A percentile compares a stretch with the other conserved stretches of the same genome.
Conservation (phyloP, 2,329 filamentous ascomycete species). For the Colletotrichum spaethianum region DNA sequence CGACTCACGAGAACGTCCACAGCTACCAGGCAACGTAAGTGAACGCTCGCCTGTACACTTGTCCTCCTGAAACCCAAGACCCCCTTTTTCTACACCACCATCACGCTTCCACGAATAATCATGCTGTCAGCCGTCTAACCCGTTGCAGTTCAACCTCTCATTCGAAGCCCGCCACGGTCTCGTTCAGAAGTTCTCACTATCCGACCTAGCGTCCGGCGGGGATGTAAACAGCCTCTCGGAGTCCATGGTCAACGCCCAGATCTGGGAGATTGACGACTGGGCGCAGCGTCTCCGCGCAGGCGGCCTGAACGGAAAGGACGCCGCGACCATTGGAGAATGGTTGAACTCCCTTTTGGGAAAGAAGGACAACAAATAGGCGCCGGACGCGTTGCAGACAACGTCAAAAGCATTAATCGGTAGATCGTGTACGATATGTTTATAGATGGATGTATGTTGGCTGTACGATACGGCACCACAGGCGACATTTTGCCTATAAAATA, state of each 20-base stretch:
- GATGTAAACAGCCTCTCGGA: slow-evolving; percentile 11
- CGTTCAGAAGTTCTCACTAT: slow-evolving; percentile 51
- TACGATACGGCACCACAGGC: neutral
- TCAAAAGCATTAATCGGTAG: neutral
- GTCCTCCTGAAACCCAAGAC: neutral
- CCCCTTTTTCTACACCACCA: no score
- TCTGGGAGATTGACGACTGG: slow-evolving; percentile 42
- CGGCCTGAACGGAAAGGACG: slow-evolving; percentile 12
- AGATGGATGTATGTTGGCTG: neutral
- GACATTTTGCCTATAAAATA: neutral
- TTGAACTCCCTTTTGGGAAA: slow-evolving; percentile 30
- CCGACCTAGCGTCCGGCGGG: slow-evolving; percentile 5
- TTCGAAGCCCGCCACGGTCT: slow-evolving; percentile 56
- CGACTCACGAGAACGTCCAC: slow-evolving; percentile 69
- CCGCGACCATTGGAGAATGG: slow-evolving; percentile 34
- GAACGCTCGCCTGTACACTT: neutral
- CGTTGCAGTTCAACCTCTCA: slow-evolving; percentile 45
- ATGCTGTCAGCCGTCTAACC: neutral
- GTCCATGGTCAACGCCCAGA: slow-evolving; percentile 23
- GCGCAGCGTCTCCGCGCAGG: slow-evolving; percentile 17
- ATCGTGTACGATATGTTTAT: slow-evolving; percentile 10
- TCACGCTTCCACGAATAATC: neutral
- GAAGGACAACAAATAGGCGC: neutral
- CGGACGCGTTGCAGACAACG: neutral
- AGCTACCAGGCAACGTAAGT: slow-evolving; percentile 62